Evolutionary conservation across 345 rosid genomes (phyloP).

Genomic region (Moringa oleifera): DNA sequence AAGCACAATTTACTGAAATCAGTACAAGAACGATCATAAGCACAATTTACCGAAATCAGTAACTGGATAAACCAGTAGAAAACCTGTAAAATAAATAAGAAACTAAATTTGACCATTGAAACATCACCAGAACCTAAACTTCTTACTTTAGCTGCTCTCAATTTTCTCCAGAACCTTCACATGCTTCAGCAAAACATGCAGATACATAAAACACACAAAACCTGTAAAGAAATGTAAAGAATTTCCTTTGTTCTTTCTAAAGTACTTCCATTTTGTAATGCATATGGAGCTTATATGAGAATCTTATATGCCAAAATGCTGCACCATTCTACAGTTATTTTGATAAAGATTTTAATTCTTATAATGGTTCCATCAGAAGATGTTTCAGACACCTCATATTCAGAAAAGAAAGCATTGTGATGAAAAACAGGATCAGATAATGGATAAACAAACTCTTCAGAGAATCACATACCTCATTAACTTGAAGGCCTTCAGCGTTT

Average conservation of each 20-base stretch:
- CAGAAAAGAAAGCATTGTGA: too few relatives aligned
- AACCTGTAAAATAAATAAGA: neutral
- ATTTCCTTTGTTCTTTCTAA: neutral
- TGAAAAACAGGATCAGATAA: too few relatives aligned
- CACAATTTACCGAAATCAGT: too few relatives aligned
- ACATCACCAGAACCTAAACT: neutral
- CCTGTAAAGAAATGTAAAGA: neutral
- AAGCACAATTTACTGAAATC: neutral
- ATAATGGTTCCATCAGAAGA: too few relatives aligned
- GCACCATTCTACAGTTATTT: neutral
- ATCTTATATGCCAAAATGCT: neutral
- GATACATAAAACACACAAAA: neutral
- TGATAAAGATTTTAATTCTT: neutral
- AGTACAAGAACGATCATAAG: neutral
- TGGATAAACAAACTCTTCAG: too few relatives aligned
- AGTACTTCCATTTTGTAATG: neutral
- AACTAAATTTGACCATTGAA: neutral
- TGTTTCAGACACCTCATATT: too few relatives aligned
- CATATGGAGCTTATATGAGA: neutral
- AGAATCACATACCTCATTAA: constrained; percentile 60
- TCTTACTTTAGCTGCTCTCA: neutral
- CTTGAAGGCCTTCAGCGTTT: constrained; percentile 77
- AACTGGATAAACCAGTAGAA: neutral
- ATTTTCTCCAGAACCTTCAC: neutral
- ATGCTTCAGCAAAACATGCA: neutral